phyloP scores from a whole-genome alignment of 2,329 filamentous ascomycete genomes.

The Mycogone perniciosa region DNA sequence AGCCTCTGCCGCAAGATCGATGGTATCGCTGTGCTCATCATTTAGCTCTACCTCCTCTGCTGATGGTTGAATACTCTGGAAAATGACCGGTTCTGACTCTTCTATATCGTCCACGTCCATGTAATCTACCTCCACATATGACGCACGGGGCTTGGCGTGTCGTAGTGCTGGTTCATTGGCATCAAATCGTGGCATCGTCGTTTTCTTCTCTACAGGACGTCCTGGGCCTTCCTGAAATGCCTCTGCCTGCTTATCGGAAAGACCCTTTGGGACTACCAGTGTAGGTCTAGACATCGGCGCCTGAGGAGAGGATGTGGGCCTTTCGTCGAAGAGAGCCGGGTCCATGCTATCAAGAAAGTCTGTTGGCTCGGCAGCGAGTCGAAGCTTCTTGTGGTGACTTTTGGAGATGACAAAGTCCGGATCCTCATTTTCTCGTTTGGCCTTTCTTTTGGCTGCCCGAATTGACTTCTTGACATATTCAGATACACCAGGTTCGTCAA shows the following conservation, averaged over 20 bases:
- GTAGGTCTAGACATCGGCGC: conserved; percentile 17
- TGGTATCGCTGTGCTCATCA: conserved; percentile 18
- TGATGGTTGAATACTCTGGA: background rate
- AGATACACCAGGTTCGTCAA: conserved; percentile 42
- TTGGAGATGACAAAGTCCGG: conserved; percentile 46
- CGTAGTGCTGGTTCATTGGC: conserved; percentile 44
- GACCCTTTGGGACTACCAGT: conserved; percentile 14
- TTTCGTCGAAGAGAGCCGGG: conserved; percentile 42
- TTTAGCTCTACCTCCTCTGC: conserved; percentile 8
- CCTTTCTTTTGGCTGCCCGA: conserved; percentile 47
- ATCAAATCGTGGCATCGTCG: conserved; percentile 27
- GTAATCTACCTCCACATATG: conserved; percentile 46
- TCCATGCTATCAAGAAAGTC: conserved; percentile 41
- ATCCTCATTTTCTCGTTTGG: conserved; percentile 46
- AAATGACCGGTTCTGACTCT: conserved; percentile 34
- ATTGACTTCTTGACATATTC: conserved; percentile 51
- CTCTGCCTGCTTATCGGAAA: conserved; percentile 12
- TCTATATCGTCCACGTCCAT: conserved; percentile 35
- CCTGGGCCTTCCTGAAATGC: conserved; percentile 8
- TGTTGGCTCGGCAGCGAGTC: conserved; percentile 20
- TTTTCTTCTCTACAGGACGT: conserved; percentile 18
- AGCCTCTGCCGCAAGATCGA: conserved; percentile 36
- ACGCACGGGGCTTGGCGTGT: conserved; percentile 45
- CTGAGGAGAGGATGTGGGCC: conserved; percentile 12
- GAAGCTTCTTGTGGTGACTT: conserved; percentile 37